Conservation (phyloP, 768 basidiomycete genomes). For the Panaeolus papilionaceus region DNA sequence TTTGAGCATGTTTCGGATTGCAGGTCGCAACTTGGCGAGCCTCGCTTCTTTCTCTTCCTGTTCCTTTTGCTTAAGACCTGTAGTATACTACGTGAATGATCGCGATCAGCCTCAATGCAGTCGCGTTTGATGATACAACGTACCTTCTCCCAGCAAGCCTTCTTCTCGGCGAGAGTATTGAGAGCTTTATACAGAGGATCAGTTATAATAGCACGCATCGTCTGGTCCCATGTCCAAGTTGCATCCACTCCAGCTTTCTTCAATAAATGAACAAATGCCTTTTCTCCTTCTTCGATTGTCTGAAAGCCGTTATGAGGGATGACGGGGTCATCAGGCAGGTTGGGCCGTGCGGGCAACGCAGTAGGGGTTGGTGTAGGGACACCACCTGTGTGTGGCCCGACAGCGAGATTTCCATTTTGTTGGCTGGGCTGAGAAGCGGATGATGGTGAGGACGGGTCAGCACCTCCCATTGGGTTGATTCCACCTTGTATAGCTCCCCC, state of each 20-base stretch:
- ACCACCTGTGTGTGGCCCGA: conserved; percentile 55
- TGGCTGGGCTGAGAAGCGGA: conserved; percentile 56
- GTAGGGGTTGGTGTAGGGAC: background rate
- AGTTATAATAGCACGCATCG: conserved; percentile 97
- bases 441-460: conserved; percentile 54
- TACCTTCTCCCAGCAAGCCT: conserved; percentile 93
- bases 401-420: conserved; percentile 56
- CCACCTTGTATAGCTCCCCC: conserved; percentile 58
- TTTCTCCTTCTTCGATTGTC: conserved; percentile 89
- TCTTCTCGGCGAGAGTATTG: conserved; percentile 93
- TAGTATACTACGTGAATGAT: conserved; percentile 66
- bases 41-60: conserved; percentile 86
- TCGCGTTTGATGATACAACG: conserved; percentile 26
- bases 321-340: conserved; percentile 84
- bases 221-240: conserved; percentile 97
- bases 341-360: conserved; percentile 72
- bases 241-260: conserved; percentile 90
- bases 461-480: conserved; percentile 56
- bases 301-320: conserved; percentile 91
- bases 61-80: conserved; percentile 78
- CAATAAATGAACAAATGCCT: conserved; percentile 91
- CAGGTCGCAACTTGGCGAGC: conserved; percentile 85
- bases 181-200: conserved; percentile 97
- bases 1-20: conserved; percentile 83
- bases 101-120: background rate